These are phyloP conservation scores for Hypsizygus marmoreus DNA, from an alignment of 768 basidiomycete genomes.

Conservation along the genomic window DNA sequence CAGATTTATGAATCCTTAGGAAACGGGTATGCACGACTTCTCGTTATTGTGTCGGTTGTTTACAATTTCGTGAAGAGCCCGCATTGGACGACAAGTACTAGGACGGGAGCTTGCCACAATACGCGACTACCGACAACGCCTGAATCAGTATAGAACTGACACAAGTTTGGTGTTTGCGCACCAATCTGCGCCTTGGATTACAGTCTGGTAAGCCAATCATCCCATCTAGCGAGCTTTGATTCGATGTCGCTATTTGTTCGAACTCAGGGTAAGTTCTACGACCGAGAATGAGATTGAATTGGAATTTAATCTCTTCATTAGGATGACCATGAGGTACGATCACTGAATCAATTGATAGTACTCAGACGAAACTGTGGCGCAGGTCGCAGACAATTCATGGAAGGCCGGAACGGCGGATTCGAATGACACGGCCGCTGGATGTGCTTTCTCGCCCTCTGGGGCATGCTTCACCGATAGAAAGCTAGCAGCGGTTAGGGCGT, in stretches of 20 bases:
- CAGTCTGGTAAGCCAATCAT: constrained; percentile 44
- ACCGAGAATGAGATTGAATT: background rate
- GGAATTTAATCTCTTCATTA: constrained; percentile 15
- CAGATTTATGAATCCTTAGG: constrained; percentile 54
- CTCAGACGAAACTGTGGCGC: background rate
- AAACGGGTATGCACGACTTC: constrained; percentile 24
- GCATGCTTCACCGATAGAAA: constrained; percentile 63
- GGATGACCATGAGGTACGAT: constrained; percentile 54
- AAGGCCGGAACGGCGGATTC: constrained; percentile 56
- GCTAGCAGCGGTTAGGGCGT: constrained; percentile 57
- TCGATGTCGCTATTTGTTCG: background rate
- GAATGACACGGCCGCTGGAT: constrained; percentile 53
- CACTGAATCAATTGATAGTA: background rate
- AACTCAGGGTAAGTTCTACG: constrained; percentile 22
- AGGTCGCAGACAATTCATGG: constrained; percentile 61
- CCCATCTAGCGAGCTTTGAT: no score
- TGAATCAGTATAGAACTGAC: constrained; percentile 56
- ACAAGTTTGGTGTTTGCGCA: constrained; percentile 48
- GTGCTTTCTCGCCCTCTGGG: constrained; percentile 51
- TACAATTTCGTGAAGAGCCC: constrained; percentile 29
- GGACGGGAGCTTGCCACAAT: constrained; percentile 60
- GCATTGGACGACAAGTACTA: constrained; percentile 50
- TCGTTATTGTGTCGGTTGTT: background rate
- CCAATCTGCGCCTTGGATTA: constrained; percentile 54
- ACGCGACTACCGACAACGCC: constrained; percentile 53